Base-by-base conservation (phyloP, 768 basidiomycete species). In the Russula olivacea region DNA sequence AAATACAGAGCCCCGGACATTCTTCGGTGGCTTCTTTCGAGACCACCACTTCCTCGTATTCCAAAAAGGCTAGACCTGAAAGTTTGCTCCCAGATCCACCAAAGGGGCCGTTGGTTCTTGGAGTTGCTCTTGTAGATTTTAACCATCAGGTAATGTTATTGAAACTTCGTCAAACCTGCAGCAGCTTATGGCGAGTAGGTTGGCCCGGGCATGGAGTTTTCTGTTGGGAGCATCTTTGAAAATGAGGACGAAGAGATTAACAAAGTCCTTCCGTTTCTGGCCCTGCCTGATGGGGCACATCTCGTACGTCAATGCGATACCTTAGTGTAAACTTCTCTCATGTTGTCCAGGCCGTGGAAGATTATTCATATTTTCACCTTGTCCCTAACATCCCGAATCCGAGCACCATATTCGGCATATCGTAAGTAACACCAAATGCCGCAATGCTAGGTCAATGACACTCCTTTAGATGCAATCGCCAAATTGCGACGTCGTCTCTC, bases 201-300 rank as follows among this genome's bases (percentile, higher is more conserved):
- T 53, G 97, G 97, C 0, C 97, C 97, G 21, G 86, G 84, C 53
- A 89, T 98, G 59, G 94, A 99, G 69, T 89, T 91, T 64, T 83
- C 82, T 19, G 78, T 83, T 69, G 91, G 90, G 3, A 85, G 86
- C 3, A 81, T 96, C 34, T 87, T 90, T 66, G 81, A 91, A 38
- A 87, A 98, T 71, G 90, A 90, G 40, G 87, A 98, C 71, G 90
- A 93, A 64, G 91, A 95, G 71, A 79, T 98, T 32, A 77, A 79
- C 38, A 89, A 87, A 72, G 85, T 93, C 38, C 78, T 99, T 34
- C 97, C 97, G 0, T 98, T 99, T 76, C 81, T 99, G 14, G 97
- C 97, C 0, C 80, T 99, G 30, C 97, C 97, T 1, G 97, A 99
- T 70, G 97, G 97, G 19, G 97, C 97, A 11, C 97, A 99, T 76